Conservation (phyloP, 1,284 basidiomycete species). For the Ceratobasidium sp. region DNA sequence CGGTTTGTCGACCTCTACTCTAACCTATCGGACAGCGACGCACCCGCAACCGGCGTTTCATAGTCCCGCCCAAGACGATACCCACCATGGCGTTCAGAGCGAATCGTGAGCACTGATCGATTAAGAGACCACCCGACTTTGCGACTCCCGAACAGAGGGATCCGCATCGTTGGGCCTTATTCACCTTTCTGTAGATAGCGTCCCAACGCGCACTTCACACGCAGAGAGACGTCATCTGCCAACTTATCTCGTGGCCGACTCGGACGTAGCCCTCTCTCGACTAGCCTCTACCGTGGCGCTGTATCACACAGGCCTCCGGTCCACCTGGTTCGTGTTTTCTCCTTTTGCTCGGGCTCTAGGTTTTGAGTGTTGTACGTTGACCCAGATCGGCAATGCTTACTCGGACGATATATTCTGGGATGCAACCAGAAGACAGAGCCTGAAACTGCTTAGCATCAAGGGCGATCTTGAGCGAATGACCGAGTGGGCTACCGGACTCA, state of each 20-base stretch:
- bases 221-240: not conserved
- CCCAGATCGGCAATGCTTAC: not conserved
- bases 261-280: not conserved
- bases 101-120: not conserved
- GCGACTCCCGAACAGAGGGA: not conserved
- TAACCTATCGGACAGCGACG: not conserved
- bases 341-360: not conserved
- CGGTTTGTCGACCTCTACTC: not conserved
- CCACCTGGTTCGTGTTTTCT: not conserved
- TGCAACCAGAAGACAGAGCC: not conserved
- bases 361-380: not conserved
- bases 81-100: not conserved
- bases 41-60: not conserved
- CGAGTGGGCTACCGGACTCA: not conserved
- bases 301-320: not conserved
- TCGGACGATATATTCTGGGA: not conserved
- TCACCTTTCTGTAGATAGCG: not conserved
- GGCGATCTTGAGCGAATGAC: not conserved
- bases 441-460: not conserved
- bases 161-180: conserved; percentile 1
- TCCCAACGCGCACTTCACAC: not conserved
- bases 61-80: not conserved
- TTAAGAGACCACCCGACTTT: not conserved
- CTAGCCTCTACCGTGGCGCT: not conserved
- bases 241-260: not conserved